A percentile compares a stretch with the other conserved stretches of the same genome.
phyloP scores from a whole-genome alignment of 306 rosid genomes.

The Trichosanthes cucumerina region DNA sequence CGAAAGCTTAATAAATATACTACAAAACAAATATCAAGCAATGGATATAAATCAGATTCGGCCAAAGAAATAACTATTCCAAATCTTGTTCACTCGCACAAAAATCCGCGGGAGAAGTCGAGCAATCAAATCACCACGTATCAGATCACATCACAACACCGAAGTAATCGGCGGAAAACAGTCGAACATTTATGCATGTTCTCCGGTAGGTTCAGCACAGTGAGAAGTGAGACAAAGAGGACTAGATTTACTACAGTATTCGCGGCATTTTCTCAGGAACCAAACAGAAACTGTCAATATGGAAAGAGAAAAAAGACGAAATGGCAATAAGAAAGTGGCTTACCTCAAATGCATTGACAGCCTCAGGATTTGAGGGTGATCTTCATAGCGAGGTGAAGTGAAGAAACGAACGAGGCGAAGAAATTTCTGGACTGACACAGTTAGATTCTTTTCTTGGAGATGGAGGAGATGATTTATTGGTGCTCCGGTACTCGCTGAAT shows the following conservation, averaged over 20 bases:
- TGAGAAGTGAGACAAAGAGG: neutral
- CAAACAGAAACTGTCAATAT: conserved; percentile 8
- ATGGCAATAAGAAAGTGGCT: neutral
- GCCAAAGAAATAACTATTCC: neutral
- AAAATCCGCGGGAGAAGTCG: neutral
- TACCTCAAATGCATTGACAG: neutral
- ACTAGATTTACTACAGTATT: neutral
- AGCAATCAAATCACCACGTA: neutral
- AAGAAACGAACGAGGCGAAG: neutral
- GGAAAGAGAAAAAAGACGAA: neutral
- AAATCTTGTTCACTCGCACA: neutral
- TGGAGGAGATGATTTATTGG: neutral
- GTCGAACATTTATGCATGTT: neutral
- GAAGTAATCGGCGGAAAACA: neutral
- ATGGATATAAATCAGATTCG: conserved; percentile 1
- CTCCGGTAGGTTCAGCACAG: neutral
- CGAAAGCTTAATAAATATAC: neutral
- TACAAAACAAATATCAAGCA: neutral
- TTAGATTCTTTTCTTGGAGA: neutral
- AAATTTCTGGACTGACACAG: neutral
- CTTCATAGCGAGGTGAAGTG: neutral
- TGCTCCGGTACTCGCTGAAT: neutral
- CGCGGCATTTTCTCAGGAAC: conserved; percentile 10
- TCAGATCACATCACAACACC: neutral
- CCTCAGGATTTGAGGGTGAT: neutral